Conservation (phyloP, 495 filamentous ascomycete species). For the Xylaria bambusicola region DNA sequence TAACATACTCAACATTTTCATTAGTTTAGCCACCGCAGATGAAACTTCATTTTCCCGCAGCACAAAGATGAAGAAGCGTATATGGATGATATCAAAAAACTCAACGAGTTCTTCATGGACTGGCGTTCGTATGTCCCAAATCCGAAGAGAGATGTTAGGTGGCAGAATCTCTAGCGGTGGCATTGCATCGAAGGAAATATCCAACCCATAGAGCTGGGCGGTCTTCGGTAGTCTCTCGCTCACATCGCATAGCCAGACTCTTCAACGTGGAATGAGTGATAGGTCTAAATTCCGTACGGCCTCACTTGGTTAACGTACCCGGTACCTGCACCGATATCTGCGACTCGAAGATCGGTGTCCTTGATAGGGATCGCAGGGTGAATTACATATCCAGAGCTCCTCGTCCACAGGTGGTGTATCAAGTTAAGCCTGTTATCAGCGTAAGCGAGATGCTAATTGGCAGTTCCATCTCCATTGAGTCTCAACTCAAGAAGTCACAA, state of each 20-base stretch:
- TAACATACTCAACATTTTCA: conserved; percentile 14
- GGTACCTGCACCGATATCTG: conserved; percentile 16
- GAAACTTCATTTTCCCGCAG: conserved; percentile 13
- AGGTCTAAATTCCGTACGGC: no score
- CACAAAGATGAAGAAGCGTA: conserved; percentile 16
- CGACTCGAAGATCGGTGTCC: not conserved
- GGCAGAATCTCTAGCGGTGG: conserved; percentile 13
- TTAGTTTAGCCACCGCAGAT: conserved; percentile 4
- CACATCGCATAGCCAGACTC: conserved; percentile 3
- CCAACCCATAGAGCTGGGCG: not conserved
- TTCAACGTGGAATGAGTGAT: not conserved
- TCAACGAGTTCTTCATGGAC: conserved; percentile 16
- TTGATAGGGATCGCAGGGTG: conserved; percentile 15
- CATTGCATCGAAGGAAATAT: conserved; percentile 12
- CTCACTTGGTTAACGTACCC: not conserved
- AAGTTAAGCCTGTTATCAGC: conserved; percentile 21
- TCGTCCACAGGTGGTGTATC: conserved; percentile 17
- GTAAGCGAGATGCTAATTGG: no score
- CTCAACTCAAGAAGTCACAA: not conserved
- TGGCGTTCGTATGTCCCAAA: conserved; percentile 4
- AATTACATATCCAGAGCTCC: conserved; percentile 14
- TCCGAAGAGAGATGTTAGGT: conserved; percentile 4
- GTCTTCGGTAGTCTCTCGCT: not conserved
- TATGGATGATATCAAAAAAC: conserved; percentile 13
- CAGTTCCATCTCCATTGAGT: no score